phyloP scores from a whole-genome alignment of 495 filamentous ascomycete genomes.

The Tirmania nivea region DNA sequence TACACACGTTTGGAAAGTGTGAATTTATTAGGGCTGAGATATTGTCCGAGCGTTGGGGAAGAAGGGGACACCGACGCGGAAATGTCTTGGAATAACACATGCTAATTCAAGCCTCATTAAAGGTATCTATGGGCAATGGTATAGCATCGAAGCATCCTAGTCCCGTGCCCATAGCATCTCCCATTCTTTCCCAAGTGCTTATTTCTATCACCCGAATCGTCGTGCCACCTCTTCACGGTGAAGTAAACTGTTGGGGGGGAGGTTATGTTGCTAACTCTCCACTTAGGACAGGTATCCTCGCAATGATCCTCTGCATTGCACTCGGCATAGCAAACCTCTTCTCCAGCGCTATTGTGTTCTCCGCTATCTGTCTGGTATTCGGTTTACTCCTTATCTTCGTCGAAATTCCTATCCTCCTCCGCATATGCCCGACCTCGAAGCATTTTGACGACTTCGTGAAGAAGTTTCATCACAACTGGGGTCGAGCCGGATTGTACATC shows the following conservation, averaged over 20 bases:
- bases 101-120: constrained; percentile 9
- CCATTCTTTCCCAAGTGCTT: too few species aligned
- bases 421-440: constrained; percentile 89
- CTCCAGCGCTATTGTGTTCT: constrained; percentile 56
- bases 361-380: constrained; percentile 61
- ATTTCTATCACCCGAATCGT: too few species aligned
- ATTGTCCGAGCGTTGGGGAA: too few species aligned
- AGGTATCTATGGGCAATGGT: constrained; percentile 99
- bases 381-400: constrained; percentile 83
- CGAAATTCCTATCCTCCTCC: constrained; percentile 84
- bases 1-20: too few species aligned
- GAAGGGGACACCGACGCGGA: too few species aligned
- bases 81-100: background rate
- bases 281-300: constrained; percentile 72
- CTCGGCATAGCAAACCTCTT: constrained; percentile 61
- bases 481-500: constrained; percentile 79
- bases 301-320: constrained; percentile 87
- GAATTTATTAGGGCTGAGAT: too few species aligned
- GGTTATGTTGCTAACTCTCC: background rate
- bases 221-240: background rate
- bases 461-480: constrained; percentile 81
- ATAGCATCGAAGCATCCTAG: constrained; percentile 26
- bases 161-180: too few species aligned
- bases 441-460: constrained; percentile 81
- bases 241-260: background rate